A percentile compares a stretch with the other conserved stretches of the same genome.
phyloP scores from a whole-genome alignment of 1,284 basidiomycete genomes.

The Microbotryum violaceum region DNA sequence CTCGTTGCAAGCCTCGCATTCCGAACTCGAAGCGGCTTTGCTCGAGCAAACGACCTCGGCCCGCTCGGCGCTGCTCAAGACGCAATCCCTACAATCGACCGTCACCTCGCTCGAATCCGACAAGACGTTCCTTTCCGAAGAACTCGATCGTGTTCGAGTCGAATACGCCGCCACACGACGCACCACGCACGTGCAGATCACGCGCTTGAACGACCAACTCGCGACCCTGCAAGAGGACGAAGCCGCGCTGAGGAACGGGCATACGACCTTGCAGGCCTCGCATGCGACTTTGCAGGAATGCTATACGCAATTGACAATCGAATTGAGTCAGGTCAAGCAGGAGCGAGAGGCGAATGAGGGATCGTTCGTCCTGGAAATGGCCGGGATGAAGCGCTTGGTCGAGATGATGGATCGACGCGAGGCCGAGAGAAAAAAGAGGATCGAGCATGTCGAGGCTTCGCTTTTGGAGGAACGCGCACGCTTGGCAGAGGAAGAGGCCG shows the following conservation, averaged over 20 bases:
- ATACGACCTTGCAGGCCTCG: conserved; percentile 59
- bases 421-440: conserved; percentile 63
- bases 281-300: conserved; percentile 60
- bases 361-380: conserved; percentile 64
- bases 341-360: conserved; percentile 71
- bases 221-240: conserved; percentile 57
- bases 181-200: conserved; percentile 55
- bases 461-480: conserved; percentile 64
- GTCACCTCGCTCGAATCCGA: conserved; percentile 42
- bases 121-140: conserved; percentile 43
- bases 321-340: conserved; percentile 60
- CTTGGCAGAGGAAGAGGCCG: conserved; percentile 55
- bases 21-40: conserved; percentile 26
- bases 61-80: conserved; percentile 25
- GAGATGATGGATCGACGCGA: conserved; percentile 75
- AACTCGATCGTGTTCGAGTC: conserved; percentile 23
- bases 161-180: conserved; percentile 24
- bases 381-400: conserved; percentile 61
- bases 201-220: conserved; percentile 62
- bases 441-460: conserved; percentile 67
- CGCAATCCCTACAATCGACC: conserved; percentile 25
- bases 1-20: conserved; percentile 20
- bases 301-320: conserved; percentile 60
- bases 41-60: conserved; percentile 15
- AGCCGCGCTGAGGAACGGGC: conserved; percentile 37